Percentiles rank a stretch among this genome's conserved stretches.
These are phyloP conservation scores for Leptomonas pyrrhocoris DNA, from an alignment of 208 protist species.

Conservation along the genomic window DNA sequence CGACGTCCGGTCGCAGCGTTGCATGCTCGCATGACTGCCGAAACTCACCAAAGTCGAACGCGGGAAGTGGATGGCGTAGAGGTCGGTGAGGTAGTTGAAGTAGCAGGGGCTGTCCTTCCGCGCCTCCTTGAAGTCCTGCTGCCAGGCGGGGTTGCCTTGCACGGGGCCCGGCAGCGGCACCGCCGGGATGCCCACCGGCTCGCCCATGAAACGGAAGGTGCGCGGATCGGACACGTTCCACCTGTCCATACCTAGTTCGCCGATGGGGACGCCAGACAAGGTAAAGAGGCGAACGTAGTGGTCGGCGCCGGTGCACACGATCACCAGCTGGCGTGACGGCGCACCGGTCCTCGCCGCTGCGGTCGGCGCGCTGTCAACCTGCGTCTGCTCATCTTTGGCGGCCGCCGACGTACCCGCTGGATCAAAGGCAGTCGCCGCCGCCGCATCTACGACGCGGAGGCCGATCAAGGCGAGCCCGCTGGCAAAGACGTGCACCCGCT, in stretches of 20 bases:
- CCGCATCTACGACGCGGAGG: conserved; percentile 33
- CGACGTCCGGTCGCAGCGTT: background rate
- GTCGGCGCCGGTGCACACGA: conserved; percentile 62
- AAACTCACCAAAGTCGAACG: background rate
- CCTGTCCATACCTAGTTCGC: conserved; percentile 75
- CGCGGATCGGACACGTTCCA: conserved; percentile 43
- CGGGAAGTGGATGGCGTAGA: conserved; percentile 20
- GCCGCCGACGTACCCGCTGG: background rate
- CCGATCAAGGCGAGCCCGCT: conserved; percentile 34
- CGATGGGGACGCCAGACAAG: conserved; percentile 61
- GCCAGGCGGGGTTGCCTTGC: conserved; percentile 23
- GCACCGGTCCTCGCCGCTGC: background rate
- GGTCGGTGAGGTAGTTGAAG: conserved; percentile 44
- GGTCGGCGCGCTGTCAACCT: background rate
- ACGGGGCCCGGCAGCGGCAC: conserved; percentile 23
- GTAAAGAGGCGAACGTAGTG: conserved; percentile 77
- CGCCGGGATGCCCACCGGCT: conserved; percentile 26
- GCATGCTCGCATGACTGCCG: background rate
- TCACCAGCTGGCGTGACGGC: conserved; percentile 36
- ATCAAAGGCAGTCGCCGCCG: background rate
- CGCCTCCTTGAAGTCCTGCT: conserved; percentile 5
- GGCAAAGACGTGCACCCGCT: conserved; percentile 47
- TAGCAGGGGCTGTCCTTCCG: conserved; percentile 19
- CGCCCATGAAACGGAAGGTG: conserved; percentile 67
- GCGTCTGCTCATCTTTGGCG: background rate